Percentiles rank a stretch among this genome's conserved stretches.
Evolutionary conservation across 2,329 filamentous ascomycete genomes (phyloP).

Genomic region (Tolypocladium inflatum): DNA sequence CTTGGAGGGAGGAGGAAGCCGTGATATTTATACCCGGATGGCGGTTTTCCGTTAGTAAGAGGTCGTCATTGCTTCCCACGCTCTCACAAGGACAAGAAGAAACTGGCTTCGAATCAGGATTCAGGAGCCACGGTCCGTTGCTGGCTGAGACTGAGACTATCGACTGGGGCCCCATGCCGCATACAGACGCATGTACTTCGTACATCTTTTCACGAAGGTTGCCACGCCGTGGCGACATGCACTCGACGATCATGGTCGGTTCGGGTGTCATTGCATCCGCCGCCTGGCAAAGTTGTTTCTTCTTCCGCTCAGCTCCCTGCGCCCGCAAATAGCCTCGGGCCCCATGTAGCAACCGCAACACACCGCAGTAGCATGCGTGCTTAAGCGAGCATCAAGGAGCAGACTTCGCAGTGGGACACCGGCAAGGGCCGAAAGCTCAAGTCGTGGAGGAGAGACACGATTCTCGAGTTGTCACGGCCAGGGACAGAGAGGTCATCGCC

Average conservation of each 20-base stretch:
- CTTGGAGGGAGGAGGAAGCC: neutral
- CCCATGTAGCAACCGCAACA: neutral
- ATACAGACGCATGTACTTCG: neutral
- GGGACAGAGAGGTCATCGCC: neutral
- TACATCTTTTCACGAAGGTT: neutral
- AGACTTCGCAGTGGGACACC: neutral
- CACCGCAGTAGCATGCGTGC: neutral
- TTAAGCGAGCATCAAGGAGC: neutral
- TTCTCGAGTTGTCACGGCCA: neutral
- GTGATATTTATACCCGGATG: neutral
- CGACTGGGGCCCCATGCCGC: neutral
- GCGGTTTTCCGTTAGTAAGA: neutral
- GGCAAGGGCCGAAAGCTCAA: neutral
- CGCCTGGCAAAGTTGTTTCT: neutral
- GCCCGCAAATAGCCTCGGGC: neutral
- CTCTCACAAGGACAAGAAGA: neutral
- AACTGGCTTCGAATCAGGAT: neutral
- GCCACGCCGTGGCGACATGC: neutral
- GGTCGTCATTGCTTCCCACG: neutral
- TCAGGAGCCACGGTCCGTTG: neutral
- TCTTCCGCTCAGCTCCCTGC: neutral
- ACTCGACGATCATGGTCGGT: neutral
- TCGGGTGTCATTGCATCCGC: neutral
- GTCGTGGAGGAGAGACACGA: neutral
- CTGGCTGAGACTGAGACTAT: neutral